Percentiles rank a stretch among this genome's conserved stretches.
phyloP scores from a whole-genome alignment of 2,329 filamentous ascomycete species.

The Myriosclerotinia curreyana region DNA sequence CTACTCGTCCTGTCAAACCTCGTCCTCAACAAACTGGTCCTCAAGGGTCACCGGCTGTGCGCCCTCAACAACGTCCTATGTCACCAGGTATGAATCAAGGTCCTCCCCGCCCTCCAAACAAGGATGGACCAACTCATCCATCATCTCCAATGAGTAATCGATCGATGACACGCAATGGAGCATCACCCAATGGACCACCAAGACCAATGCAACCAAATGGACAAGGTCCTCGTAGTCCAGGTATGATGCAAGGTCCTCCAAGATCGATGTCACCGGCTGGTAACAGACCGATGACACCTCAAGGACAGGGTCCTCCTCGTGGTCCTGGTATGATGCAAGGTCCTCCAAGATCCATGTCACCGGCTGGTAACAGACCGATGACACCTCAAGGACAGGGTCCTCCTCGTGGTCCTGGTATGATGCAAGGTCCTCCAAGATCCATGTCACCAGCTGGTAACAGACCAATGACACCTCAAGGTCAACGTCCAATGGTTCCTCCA shows the following conservation, averaged over 20 bases:
- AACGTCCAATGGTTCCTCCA: conserved; percentile 12
- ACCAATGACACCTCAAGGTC: conserved; percentile 22
- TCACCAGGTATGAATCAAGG: conserved; percentile 28
- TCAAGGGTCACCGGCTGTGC: conserved; percentile 33
- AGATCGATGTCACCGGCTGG: conserved; percentile 26
- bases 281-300: conserved; percentile 26
- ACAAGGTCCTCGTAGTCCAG: conserved; percentile 28
- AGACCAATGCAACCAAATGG: conserved; percentile 26
- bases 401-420: conserved; percentile 9
- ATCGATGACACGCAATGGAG: conserved; percentile 29
- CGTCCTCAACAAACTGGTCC: conserved; percentile 37
- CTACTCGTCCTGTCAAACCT: conserved; percentile 74
- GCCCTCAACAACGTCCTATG: conserved; percentile 29
- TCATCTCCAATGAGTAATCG: conserved; percentile 20
- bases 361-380: conserved; percentile 26
- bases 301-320: conserved; percentile 25
- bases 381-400: conserved; percentile 20
- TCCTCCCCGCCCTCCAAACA: conserved; percentile 19
- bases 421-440: conserved; percentile 16
- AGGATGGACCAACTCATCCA: conserved; percentile 9
- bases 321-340: conserved; percentile 23
- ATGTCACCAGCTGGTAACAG: conserved; percentile 23
- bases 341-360: no score
- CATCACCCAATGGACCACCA: conserved; percentile 28
- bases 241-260: no score